Evolutionary conservation across 371 early-diverging fungal genomes (phyloP).

Genomic region (Rhizopus arrhizus): DNA sequence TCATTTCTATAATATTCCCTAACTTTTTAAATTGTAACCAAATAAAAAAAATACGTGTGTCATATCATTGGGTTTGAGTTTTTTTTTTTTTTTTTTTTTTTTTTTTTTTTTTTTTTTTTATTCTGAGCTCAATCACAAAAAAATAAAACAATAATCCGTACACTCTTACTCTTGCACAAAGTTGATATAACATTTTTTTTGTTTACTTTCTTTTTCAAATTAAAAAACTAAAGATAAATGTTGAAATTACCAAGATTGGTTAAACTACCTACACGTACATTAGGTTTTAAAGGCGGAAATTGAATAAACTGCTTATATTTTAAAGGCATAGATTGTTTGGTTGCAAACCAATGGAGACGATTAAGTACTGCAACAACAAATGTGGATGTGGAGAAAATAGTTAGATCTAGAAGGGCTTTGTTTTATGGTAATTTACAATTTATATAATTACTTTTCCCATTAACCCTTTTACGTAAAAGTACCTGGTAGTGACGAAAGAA

Average conservation of each 20-base stretch:
- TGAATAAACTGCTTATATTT: slow-evolving; percentile 5
- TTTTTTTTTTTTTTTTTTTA: neutral
- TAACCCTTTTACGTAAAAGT: slow-evolving; percentile 42
- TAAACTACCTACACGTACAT: neutral
- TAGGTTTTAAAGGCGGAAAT: neutral
- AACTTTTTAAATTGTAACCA: neutral
- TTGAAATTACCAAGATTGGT: slow-evolving; percentile 2
- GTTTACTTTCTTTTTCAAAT: neutral
- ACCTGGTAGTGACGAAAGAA: slow-evolving; percentile 90
- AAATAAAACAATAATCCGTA: neutral
- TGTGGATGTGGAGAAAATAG: neutral
- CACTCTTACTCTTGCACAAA: neutral
- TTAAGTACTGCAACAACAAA: slow-evolving; percentile 16
- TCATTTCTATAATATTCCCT: neutral
- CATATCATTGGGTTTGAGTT: no score
- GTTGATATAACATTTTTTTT: neutral
- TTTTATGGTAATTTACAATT: slow-evolving; percentile 44
- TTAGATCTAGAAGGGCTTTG: slow-evolving; percentile 45
- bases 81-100: neutral
- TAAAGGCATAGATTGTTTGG: neutral
- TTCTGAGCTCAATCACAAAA: neutral
- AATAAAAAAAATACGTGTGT: no score
- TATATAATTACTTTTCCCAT: neutral
- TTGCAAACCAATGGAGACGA: slow-evolving; percentile 1
- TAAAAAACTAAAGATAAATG: neutral